phyloP scores from a whole-genome alignment of 2,329 filamentous ascomycete species.

The Colletotrichum lindemuthianum region DNA sequence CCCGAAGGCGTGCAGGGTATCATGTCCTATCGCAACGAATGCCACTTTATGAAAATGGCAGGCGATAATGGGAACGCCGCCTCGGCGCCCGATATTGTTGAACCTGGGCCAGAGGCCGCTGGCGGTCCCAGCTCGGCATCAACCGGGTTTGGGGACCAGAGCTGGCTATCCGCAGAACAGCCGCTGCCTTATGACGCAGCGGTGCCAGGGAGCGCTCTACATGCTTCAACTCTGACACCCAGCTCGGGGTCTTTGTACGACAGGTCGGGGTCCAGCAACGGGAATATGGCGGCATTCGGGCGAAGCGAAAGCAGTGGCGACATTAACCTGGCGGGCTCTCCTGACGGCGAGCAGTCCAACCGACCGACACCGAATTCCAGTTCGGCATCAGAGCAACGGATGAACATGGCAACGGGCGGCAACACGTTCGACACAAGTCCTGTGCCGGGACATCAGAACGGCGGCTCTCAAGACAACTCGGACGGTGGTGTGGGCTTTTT shows the following conservation, averaged over 20 bases:
- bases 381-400: slow-evolving; percentile 55
- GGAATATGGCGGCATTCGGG: slow-evolving; percentile 49
- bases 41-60: slow-evolving; percentile 52
- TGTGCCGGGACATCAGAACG: slow-evolving; percentile 54
- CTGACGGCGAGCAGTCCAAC: slow-evolving; percentile 61
- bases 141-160: slow-evolving; percentile 43
- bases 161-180: slow-evolving; percentile 54
- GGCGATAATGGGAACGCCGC: slow-evolving; percentile 54
- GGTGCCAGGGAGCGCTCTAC: slow-evolving; percentile 32
- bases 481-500: slow-evolving; percentile 54
- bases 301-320: slow-evolving; percentile 55
- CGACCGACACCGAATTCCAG: slow-evolving; percentile 71
- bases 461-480: slow-evolving; percentile 49
- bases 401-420: slow-evolving; percentile 38
- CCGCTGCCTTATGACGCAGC: slow-evolving; percentile 44
- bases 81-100: slow-evolving; percentile 51
- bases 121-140: slow-evolving; percentile 35
- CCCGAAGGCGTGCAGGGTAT: slow-evolving; percentile 49
- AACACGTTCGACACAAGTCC: slow-evolving; percentile 65
- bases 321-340: slow-evolving; percentile 57
- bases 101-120: slow-evolving; percentile 48
- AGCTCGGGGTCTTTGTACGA: slow-evolving; percentile 44
- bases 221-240: slow-evolving; percentile 31
- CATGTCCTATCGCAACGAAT: slow-evolving; percentile 56
- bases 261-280: slow-evolving; percentile 41